Evolutionary conservation across 768 basidiomycete species (phyloP).

Genomic region (Gymnopilus dilepis): DNA sequence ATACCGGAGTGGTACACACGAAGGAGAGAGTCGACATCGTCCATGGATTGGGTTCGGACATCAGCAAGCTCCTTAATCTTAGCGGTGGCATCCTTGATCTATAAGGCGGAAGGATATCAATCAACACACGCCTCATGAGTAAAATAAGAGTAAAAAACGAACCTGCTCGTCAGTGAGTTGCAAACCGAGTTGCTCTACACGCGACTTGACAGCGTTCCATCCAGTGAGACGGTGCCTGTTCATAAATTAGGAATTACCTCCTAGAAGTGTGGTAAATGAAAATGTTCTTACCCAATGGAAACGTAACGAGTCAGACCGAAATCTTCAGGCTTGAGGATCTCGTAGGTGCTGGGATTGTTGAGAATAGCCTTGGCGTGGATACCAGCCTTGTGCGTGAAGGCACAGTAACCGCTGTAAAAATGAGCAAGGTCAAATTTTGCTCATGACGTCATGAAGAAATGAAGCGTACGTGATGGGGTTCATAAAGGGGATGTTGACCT

Average conservation of each 20-base stretch:
- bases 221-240: constrained; percentile 90
- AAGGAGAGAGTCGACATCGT: constrained; percentile 96
- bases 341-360: constrained; percentile 99
- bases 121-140: neutral
- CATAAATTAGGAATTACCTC: neutral
- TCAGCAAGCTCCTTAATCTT: constrained; percentile 99
- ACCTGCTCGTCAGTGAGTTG: constrained; percentile 90
- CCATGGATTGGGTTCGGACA: constrained; percentile 98
- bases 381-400: constrained; percentile 99
- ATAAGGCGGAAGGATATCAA: constrained; percentile 3
- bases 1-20: constrained; percentile 96
- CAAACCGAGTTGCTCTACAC: constrained; percentile 96
- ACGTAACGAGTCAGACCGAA: constrained; percentile 98
- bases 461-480: constrained; percentile 84
- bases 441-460: neutral
- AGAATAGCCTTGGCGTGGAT: constrained; percentile 99
- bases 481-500: constrained; percentile 97
- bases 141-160: constrained; percentile 22
- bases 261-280: neutral
- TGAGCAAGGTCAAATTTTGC: constrained; percentile 4
- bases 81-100: constrained; percentile 98
- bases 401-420: constrained; percentile 87
- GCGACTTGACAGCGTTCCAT: constrained; percentile 99
- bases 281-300: constrained; percentile 77
- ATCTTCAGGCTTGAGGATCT: constrained; percentile 99